These are phyloP conservation scores for Quercus tomentella DNA, from an alignment of 331 rosid species.

Conservation along the genomic window DNA sequence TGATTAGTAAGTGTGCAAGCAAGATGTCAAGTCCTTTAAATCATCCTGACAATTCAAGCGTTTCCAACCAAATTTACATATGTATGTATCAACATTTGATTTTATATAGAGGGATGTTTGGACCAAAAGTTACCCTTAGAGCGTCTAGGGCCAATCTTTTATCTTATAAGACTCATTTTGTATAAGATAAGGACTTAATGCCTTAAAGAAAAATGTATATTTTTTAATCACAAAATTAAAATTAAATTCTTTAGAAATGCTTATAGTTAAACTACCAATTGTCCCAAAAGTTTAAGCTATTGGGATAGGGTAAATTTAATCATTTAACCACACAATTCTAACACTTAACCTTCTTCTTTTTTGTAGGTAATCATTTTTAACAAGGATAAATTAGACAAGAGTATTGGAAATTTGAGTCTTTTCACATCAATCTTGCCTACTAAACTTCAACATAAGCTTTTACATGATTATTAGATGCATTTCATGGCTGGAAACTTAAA, in stretches of 20 bases:
- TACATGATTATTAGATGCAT: background rate
- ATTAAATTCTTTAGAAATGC: background rate
- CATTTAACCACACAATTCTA: too few relatives aligned
- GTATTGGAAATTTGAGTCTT: background rate
- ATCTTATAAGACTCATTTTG: background rate
- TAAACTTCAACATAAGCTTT: background rate
- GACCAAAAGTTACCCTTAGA: background rate
- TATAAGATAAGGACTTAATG: background rate
- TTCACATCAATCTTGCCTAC: background rate
- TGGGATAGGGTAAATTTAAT: too few relatives aligned
- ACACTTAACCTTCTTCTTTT: too few relatives aligned
- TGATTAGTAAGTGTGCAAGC: too few relatives aligned
- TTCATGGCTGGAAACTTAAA: slow-evolving; percentile 1
- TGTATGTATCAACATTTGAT: background rate
- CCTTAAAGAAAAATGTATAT: background rate
- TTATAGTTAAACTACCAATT: background rate
- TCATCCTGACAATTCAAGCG: background rate
- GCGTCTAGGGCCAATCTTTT: background rate
- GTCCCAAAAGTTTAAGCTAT: too few relatives aligned
- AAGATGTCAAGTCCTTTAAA: background rate
- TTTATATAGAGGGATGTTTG: background rate
- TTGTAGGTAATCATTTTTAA: background rate
- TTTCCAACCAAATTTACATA: background rate
- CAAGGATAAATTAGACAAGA: background rate
- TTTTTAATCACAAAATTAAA: background rate